Conservation (phyloP, 2,329 filamentous ascomycete genomes). For the Gaeumannomyces tritici region DNA sequence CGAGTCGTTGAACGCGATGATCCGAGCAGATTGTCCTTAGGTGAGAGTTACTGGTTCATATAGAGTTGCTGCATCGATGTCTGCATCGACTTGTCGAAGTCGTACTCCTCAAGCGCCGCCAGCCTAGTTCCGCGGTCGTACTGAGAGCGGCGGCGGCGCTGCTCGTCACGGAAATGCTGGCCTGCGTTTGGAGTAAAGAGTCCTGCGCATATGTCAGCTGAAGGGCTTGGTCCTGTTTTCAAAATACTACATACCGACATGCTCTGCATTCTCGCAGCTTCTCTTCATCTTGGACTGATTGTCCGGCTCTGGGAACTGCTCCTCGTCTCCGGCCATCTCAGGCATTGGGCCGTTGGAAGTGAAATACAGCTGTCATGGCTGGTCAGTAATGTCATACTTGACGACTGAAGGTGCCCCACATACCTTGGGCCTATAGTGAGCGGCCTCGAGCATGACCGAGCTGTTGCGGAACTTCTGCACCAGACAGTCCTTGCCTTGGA, state of each 20-base stretch:
- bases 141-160: slow-evolving; percentile 65
- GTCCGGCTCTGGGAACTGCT: slow-evolving; percentile 67
- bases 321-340: slow-evolving; percentile 57
- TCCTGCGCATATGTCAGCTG: slow-evolving; percentile 30
- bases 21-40: background rate
- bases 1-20: background rate
- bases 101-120: slow-evolving; percentile 55
- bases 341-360: slow-evolving; percentile 37
- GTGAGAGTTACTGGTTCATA: slow-evolving; percentile 11
- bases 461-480: slow-evolving; percentile 96
- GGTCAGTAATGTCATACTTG: background rate
- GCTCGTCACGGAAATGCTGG: slow-evolving; percentile 64
- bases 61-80: slow-evolving; percentile 25
- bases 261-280: slow-evolving; percentile 77
- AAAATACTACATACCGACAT: slow-evolving; percentile 53
- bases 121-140: slow-evolving; percentile 74
- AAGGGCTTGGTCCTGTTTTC: background rate
- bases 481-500: slow-evolving; percentile 85
- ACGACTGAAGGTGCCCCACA: slow-evolving; percentile 5
- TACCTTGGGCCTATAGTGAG: slow-evolving; percentile 78
- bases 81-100: slow-evolving; percentile 32
- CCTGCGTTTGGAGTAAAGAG: slow-evolving; percentile 73
- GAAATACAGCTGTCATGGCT: slow-evolving; percentile 35
- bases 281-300: slow-evolving; percentile 82
- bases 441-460: slow-evolving; percentile 82